Evolutionary conservation across 441 rosid genomes (phyloP), one percentile per base, ranked within the genome.

Genomic region (Sinapis alba): DNA sequence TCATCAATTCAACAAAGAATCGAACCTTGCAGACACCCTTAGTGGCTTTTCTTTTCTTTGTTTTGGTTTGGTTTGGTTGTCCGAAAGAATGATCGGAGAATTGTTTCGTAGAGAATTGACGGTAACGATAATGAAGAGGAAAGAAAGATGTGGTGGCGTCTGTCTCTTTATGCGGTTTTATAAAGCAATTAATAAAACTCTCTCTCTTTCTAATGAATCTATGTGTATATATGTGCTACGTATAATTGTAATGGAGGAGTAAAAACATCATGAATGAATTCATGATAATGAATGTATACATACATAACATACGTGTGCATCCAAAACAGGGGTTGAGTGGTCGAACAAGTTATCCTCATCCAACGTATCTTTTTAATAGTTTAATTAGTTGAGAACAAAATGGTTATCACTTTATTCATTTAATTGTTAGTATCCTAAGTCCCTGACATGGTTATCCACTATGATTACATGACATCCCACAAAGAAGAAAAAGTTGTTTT

Each of bases 131-230:
- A 68, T 30, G 78, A 68, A 62, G 67, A 56, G 32, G 68, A 63
- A 30, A 38, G 73, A 79, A 76, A 79, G 74, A 61, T 51, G 66
- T 75, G 72, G 77, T 72, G n/a, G n/a, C n/a, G n/a, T n/a, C n/a
- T n/a, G 78, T 80, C 81, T 80, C 67, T 53, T 76, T 72, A 72
- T 76, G 79, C 76, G 74, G 84, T 80, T 74, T 78, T 75, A 57
- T 57, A 68, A 79, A 80, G 87, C 61, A 71, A 79, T 82, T 51
- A n/a, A n/a, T 81, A 74, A 50, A 77, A 77, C 73, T 82, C 85
- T 53, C n/a, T 43, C 50, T 30, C 41, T 36, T 28, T 20, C 34
- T 38, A 58, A 15, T 59, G 59, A 62, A 47, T 43, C 45, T 51
- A 23, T 19, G 32, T 43, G 12, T 16, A 0, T 61, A n/a, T 60